A percentile compares a stretch with the other conserved stretches of the same genome.
Conservation (phyloP, 345 rosid species). For the Eucalyptus brandiana region DNA sequence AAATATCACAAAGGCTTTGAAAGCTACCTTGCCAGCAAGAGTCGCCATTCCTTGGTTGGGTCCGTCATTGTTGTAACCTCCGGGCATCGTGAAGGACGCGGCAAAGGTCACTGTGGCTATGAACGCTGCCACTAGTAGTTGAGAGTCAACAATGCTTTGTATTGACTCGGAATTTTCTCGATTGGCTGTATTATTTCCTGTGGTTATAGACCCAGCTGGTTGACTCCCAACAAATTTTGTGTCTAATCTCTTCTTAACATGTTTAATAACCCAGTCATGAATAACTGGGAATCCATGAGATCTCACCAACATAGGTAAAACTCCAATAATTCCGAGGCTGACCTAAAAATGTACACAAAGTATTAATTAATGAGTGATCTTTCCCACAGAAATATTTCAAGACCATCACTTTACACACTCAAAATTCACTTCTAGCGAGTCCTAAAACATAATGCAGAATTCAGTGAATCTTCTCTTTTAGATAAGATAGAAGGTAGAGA, state of each 20-base stretch:
- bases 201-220: neutral
- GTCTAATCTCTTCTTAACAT: neutral
- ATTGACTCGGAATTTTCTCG: neutral
- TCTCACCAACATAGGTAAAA: accelerated
- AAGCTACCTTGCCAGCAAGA: neutral
- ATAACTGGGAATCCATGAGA: neutral
- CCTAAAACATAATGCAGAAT: neutral
- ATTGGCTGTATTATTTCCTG: neutral
- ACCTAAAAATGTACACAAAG: neutral
- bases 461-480: too few relatives aligned
- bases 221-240: neutral
- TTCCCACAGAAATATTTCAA: neutral
- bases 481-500: neutral
- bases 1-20: neutral
- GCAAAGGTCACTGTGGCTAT: neutral
- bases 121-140: neutral
- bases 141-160: accelerated
- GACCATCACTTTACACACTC: neutral
- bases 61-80: neutral
- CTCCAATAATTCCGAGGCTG: accelerated
- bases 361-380: neutral
- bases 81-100: neutral
- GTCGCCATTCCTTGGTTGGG: neutral
- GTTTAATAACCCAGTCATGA: neutral
- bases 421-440: neutral